phyloP scores from a whole-genome alignment of 2,329 filamentous ascomycete species.

The Fusarium sp. region DNA sequence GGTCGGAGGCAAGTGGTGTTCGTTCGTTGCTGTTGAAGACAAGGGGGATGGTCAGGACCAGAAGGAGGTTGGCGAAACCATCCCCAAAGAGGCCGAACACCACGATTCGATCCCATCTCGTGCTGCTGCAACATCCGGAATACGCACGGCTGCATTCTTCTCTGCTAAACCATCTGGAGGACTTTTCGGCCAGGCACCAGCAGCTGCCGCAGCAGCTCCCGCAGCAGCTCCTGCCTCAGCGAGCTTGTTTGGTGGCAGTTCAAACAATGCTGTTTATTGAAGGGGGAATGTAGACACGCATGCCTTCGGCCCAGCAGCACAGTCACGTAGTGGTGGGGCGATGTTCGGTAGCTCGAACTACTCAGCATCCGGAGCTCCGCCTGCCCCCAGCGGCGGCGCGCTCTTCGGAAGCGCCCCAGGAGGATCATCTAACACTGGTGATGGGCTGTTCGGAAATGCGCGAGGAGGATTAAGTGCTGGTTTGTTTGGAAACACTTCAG shows the following conservation, averaged over 20 bases:
- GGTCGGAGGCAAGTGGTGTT: slow-evolving; percentile 78
- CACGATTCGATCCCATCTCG: background rate
- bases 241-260: too few relatives aligned
- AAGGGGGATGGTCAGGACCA: slow-evolving; percentile 38
- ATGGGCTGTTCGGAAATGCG: slow-evolving; percentile 5
- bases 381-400: background rate
- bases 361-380: background rate
- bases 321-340: background rate
- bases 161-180: too few relatives aligned
- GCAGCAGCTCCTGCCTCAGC: too few relatives aligned
- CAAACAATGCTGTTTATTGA: too few relatives aligned
- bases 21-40: slow-evolving; percentile 77
- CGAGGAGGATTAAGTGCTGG: background rate
- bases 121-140: background rate
- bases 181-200: too few relatives aligned
- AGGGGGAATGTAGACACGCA: too few relatives aligned
- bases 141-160: background rate
- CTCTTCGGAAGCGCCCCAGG: background rate
- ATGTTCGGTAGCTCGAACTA: background rate
- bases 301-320: background rate
- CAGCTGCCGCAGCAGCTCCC: too few relatives aligned
- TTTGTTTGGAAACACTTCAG: background rate
- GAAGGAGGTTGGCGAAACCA: slow-evolving; percentile 4
- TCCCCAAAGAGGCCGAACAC: background rate
- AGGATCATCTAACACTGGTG: rapidly evolving